Evolutionary conservation across 1,139 yeast genomes (phyloP), one percentile per base, ranked within the genome.

Genomic region (Torulaspora globosa): DNA sequence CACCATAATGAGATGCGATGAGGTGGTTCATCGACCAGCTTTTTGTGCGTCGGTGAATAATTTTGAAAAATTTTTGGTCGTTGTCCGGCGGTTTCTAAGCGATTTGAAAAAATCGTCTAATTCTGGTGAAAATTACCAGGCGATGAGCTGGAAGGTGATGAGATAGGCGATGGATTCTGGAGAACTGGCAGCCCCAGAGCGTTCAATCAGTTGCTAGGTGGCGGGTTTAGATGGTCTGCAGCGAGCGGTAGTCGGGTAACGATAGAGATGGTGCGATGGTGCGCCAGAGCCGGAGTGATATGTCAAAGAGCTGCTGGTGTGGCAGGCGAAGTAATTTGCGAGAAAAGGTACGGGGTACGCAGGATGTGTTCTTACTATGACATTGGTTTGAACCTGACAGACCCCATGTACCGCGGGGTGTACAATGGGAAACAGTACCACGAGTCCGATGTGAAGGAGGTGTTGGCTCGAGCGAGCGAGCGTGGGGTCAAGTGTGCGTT

Each of bases 341-440:
- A 18, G 19, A 18, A 5, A 18, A 5, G 19, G 19, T 18, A 3
- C 19, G 23, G 23, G 23, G 23, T 21, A 5, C 28, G 27, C 24
- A 29, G 41, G 19, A 37, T 29, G 41, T 11, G 10, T 5, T 19
- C 40, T 1, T 63, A 56, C 47, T 62, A 60, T 50, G 76, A 73
- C 52, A 72, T 74, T 42, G 95, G 94, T 2, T 87, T 89, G 55
- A 92, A 92, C 63, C 75, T 92, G 59, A 84, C 96, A 1, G 98
- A 92, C 63, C 72, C 79, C 9, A 92, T 90, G 90, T 94, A 87
- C 65, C 76, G 74, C 41, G 98, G 98, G 1, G 55, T 66, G 16
- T 92, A 92, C 63, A 78, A 86, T 54, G 90, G 85, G 12, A 77
- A 80, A 24, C 67, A 70, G 36, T 73, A 76, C 46, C 98, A 92